These are phyloP conservation scores for Scutellaria barbata DNA, from an alignment of 257 asterid genomes.

Conservation along the genomic window DNA sequence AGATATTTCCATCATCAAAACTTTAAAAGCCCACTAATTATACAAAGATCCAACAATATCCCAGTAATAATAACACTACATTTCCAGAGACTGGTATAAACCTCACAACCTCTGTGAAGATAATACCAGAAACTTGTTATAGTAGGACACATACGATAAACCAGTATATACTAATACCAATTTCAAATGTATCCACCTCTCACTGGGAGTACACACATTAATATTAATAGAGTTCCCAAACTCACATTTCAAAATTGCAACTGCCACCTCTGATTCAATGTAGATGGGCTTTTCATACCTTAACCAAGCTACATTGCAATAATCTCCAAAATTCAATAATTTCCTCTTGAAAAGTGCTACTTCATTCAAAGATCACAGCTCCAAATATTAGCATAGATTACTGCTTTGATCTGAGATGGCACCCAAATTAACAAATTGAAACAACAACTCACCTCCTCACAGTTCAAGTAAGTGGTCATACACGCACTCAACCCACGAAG, in stretches of 20 bases:
- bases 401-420: too few relatives aligned
- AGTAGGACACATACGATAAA: neutral
- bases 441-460: too few relatives aligned
- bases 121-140: slow-evolving; percentile 3
- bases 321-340: slow-evolving; percentile 39
- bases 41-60: neutral
- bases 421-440: too few relatives aligned
- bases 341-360: slow-evolving; percentile 34
- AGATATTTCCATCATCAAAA: slow-evolving; percentile 16
- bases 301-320: slow-evolving; percentile 35
- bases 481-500: slow-evolving; percentile 36
- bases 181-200: neutral
- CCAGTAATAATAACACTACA: slow-evolving; percentile 2
- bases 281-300: slow-evolving; percentile 20
- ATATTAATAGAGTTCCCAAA: slow-evolving; percentile 10
- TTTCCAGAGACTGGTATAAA: slow-evolving; percentile 11
- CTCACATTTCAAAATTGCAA: slow-evolving; percentile 24
- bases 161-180: slow-evolving; percentile 4
- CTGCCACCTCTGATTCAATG: slow-evolving; percentile 4
- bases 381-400: too few relatives aligned
- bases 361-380: slow-evolving; percentile 28
- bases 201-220: neutral
- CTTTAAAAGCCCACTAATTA: slow-evolving; percentile 18
- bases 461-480: slow-evolving; percentile 33
- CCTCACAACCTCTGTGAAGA: slow-evolving; percentile 15